Base-by-base conservation (phyloP, 2,329 filamentous ascomycete genomes). In the Xylariomycetidae sp. region DNA sequence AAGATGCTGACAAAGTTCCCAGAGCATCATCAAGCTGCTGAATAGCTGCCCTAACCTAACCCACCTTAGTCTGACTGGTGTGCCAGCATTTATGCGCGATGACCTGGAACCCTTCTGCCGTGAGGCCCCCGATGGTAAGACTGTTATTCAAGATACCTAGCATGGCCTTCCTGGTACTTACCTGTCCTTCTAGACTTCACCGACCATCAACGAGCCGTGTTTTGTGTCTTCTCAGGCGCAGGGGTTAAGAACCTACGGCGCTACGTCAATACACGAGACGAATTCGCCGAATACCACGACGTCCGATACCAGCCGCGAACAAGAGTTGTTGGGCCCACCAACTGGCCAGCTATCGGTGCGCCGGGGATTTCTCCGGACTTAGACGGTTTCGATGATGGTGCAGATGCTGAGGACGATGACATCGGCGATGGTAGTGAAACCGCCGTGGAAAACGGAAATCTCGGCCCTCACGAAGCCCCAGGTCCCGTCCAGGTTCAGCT, bases 221-320 rank as follows among this genome's bases (percentile, higher is more conserved):
- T 98, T 57, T 98, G 92, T 54, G 92, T 98, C 34, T 98, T 98
- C 59, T 95, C 89, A 2, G 90, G 92, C 5, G 73, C 76, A 17
- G 89, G 89, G 35, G 90, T 98, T 2, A 67, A 68, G 25, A 75
- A 76, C 25, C 75, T 98, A 17, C 82, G 90, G 25, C 73, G 81
- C 18, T 85, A 88, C 53, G 70, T 98, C 24, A 93, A 88, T 45
- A 65, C 58, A 0, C 61, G 65, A 9, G 56, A 60, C 1, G 59
- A 64, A 20, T 76, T 74, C 34, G 62, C 67, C 25, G 60, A 64
- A 27, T 52, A 47, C 25, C 50, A 43, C 10, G 44, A 50, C 17
- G 30, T 33, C 9, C 46, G 35, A 12, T 24, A 38, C 7, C 38
- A 32, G 15, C n/a, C n/a, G n/a, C n/a, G n/a, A n/a, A n/a, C n/a